Conservation (phyloP, 495 filamentous ascomycete genomes). For the Chaetomium cochliodes region DNA sequence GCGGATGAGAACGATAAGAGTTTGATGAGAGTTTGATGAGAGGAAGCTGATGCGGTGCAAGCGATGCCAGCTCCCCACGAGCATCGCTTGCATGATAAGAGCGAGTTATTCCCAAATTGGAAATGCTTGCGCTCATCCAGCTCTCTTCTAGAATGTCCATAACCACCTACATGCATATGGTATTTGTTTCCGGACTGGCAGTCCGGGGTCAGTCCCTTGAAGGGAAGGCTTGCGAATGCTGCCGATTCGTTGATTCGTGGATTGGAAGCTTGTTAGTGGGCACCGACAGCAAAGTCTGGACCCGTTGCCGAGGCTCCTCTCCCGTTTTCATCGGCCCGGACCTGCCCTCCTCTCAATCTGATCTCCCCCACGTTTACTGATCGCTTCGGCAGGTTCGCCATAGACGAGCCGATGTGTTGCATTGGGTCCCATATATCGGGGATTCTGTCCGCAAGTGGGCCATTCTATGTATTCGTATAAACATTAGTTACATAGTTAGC, state of each 20-base stretch:
- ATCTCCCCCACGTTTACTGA: not conserved
- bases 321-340: not conserved
- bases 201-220: not conserved
- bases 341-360: not conserved
- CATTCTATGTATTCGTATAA: too few species aligned
- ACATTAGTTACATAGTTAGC: too few species aligned
- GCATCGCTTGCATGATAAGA: too few species aligned
- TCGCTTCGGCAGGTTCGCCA: not conserved
- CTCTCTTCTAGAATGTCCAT: not conserved
- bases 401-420: not conserved
- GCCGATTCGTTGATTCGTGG: not conserved
- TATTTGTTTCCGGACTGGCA: not conserved
- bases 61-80: not conserved
- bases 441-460: constrained; percentile 1
- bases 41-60: not conserved
- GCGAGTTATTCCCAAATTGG: too few species aligned
- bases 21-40: too few species aligned
- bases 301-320: constrained; percentile 11
- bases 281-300: not conserved
- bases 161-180: not conserved
- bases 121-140: not conserved
- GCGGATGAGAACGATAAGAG: too few species aligned
- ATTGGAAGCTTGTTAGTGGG: not conserved
- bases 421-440: not conserved
- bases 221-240: constrained; percentile 14